Evolutionary conservation across 768 basidiomycete genomes (phyloP).

Genomic region (Tylopilus subfusipes): DNA sequence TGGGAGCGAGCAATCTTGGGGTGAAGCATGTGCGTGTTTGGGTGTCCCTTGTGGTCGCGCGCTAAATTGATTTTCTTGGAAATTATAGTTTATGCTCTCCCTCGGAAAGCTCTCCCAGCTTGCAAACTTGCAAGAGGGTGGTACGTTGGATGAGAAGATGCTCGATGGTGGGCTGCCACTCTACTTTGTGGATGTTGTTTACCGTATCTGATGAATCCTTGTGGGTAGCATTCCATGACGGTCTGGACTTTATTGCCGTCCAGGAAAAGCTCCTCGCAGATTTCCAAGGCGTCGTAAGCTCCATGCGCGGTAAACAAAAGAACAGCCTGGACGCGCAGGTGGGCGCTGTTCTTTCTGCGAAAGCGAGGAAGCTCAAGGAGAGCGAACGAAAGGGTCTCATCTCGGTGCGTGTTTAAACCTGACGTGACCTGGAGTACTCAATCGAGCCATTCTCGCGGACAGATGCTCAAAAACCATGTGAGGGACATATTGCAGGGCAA

Average conservation of each 20-base stretch:
- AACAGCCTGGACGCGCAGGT: conserved; percentile 68
- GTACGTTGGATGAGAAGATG: conserved; percentile 43
- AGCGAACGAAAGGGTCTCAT: conserved; percentile 49
- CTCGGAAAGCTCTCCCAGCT: conserved; percentile 85
- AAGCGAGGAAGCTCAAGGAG: conserved; percentile 42
- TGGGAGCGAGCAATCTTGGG: conserved; percentile 52
- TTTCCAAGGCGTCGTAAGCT: conserved; percentile 48
- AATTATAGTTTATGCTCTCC: conserved; percentile 76
- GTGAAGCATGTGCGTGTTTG: conserved; percentile 67
- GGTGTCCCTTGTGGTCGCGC: neutral
- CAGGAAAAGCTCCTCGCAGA: conserved; percentile 67
- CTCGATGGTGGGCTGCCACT: conserved; percentile 50
- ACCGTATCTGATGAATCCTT: conserved; percentile 5
- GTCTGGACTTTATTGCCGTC: conserved; percentile 82
- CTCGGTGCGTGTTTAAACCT: conserved; percentile 21
- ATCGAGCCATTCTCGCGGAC: neutral
- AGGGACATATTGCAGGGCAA: conserved; percentile 70
- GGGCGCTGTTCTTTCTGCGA: conserved; percentile 54
- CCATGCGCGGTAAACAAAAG: conserved; percentile 50
- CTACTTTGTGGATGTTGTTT: neutral
- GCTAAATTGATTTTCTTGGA: conserved; percentile 6
- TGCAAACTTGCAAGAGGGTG: conserved; percentile 51
- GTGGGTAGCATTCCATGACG: conserved; percentile 75
- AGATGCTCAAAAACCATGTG: conserved; percentile 71
- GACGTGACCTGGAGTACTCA: neutral